These are phyloP conservation scores for Lactifluus piperatus DNA, from an alignment of 768 basidiomycete genomes.

Conservation along the genomic window DNA sequence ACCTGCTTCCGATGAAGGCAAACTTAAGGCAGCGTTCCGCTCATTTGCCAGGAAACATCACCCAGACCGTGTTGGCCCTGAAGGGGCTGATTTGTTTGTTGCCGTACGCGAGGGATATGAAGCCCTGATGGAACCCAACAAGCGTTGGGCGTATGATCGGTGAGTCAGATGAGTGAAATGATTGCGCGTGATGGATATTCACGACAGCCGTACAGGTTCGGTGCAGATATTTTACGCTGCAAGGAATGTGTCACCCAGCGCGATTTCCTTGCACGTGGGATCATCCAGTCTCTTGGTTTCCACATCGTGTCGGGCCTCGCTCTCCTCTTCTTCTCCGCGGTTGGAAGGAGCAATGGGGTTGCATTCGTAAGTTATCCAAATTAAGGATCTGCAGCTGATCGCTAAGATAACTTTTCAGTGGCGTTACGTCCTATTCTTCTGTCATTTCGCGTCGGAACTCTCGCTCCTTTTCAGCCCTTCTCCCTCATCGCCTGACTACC, in stretches of 20 bases:
- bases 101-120: constrained; percentile 67
- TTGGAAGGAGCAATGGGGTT: constrained; percentile 50
- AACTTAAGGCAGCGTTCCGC: constrained; percentile 65
- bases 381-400: background rate
- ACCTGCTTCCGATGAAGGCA: constrained; percentile 54
- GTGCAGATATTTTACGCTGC: constrained; percentile 64
- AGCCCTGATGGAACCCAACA: constrained; percentile 65
- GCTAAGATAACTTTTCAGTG: constrained; percentile 40
- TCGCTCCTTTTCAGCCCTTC: constrained; percentile 55
- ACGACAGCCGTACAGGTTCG: constrained; percentile 46
- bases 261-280: constrained; percentile 62
- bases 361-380: constrained; percentile 45
- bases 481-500: constrained; percentile 26
- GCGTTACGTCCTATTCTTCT: constrained; percentile 68
- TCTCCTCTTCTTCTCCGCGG: constrained; percentile 54
- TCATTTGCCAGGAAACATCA: constrained; percentile 67
- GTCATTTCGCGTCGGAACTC: constrained; percentile 53
- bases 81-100: constrained; percentile 61
- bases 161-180: constrained; percentile 26
- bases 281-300: constrained; percentile 53
- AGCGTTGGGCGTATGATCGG: constrained; percentile 83
- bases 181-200: background rate
- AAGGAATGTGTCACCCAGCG: constrained; percentile 53
- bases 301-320: constrained; percentile 51
- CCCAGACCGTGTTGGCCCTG: constrained; percentile 61